Conservation (phyloP, 2,329 filamentous ascomycete genomes). For the Daldinia sp. region DNA sequence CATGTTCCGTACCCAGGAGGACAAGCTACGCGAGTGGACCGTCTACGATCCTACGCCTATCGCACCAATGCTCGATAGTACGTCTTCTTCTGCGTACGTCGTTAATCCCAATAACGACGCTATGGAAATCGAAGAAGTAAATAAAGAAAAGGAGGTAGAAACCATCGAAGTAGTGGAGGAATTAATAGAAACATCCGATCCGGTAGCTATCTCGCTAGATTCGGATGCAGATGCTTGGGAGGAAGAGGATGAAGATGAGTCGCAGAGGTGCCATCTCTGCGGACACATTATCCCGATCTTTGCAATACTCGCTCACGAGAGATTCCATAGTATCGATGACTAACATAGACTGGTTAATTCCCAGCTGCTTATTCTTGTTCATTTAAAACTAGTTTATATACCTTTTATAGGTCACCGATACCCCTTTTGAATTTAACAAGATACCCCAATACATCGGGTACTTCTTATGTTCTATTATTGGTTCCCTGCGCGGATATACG, state of each 20-base stretch:
- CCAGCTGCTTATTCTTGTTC: conserved; percentile 3
- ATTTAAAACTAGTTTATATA: not conserved
- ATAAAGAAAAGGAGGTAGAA: not conserved
- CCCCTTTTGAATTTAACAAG: conserved; percentile 23
- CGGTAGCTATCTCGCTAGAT: conserved; percentile 19
- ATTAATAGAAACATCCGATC: conserved; percentile 12
- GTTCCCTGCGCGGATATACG: not conserved
- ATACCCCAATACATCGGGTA: conserved; percentile 19
- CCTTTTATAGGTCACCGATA: conserved; percentile 12
- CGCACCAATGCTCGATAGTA: not conserved
- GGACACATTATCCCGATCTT: conserved; percentile 67
- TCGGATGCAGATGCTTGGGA: conserved; percentile 43
- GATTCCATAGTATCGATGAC: conserved; percentile 60
- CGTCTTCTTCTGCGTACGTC: not conserved
- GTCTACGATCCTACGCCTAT: conserved; percentile 59
- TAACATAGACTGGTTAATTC: conserved; percentile 26
- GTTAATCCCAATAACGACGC: not conserved
- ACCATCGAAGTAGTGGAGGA: not conserved
- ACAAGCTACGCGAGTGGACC: conserved; percentile 75
- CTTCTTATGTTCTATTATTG: not conserved
- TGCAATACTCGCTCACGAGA: conserved; percentile 68
- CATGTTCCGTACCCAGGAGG: conserved; percentile 85
- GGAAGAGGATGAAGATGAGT: conserved; percentile 41
- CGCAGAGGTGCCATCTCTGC: conserved; percentile 61
- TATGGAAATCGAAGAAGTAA: not conserved